These are phyloP conservation scores for Trichoderma simmonsii DNA, from an alignment of 2,329 filamentous ascomycete species.

Conservation along the genomic window DNA sequence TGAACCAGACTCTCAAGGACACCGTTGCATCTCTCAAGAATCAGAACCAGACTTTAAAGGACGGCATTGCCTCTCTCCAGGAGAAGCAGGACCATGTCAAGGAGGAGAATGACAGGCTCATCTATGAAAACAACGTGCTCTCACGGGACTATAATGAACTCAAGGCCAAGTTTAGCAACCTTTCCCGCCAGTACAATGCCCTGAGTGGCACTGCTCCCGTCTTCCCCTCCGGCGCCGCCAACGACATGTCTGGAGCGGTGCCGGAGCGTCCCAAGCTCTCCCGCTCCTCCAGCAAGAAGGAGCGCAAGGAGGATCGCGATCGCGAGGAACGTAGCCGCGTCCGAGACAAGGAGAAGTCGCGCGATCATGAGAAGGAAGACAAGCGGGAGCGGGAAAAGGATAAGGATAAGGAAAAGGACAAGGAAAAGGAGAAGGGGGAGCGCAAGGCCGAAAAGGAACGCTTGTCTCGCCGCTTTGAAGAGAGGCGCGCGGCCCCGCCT, in stretches of 20 bases:
- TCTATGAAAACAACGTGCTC: slow-evolving; percentile 31
- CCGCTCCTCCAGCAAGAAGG: slow-evolving; percentile 30
- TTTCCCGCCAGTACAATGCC: slow-evolving; percentile 30
- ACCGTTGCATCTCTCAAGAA: slow-evolving; percentile 20
- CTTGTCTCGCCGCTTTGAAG: slow-evolving; percentile 38
- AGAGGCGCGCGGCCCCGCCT: slow-evolving; percentile 27
- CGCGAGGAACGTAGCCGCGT: slow-evolving; percentile 26
- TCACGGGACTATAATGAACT: slow-evolving; percentile 28
- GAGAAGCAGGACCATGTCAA: slow-evolving; percentile 26
- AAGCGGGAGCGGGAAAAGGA: slow-evolving; percentile 30
- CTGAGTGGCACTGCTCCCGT: slow-evolving; percentile 26
- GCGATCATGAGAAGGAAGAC: slow-evolving; percentile 19
- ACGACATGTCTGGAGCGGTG: slow-evolving; percentile 22
- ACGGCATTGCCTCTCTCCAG: slow-evolving; percentile 19
- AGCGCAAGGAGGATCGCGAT: slow-evolving; percentile 21
- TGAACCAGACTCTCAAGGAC: slow-evolving; percentile 21
- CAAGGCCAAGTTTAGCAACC: slow-evolving; percentile 30
- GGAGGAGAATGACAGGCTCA: slow-evolving; percentile 23
- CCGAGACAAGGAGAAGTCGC: slow-evolving; percentile 11
- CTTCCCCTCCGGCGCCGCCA: slow-evolving; percentile 23
- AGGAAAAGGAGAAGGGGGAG: slow-evolving; percentile 31
- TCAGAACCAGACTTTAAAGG: slow-evolving; percentile 18
- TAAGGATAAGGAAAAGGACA: slow-evolving; percentile 23
- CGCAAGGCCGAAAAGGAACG: slow-evolving; percentile 36
- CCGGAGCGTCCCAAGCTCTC: slow-evolving; percentile 29